phyloP scores from a whole-genome alignment of 495 filamentous ascomycete species.

The Podospora comata region DNA sequence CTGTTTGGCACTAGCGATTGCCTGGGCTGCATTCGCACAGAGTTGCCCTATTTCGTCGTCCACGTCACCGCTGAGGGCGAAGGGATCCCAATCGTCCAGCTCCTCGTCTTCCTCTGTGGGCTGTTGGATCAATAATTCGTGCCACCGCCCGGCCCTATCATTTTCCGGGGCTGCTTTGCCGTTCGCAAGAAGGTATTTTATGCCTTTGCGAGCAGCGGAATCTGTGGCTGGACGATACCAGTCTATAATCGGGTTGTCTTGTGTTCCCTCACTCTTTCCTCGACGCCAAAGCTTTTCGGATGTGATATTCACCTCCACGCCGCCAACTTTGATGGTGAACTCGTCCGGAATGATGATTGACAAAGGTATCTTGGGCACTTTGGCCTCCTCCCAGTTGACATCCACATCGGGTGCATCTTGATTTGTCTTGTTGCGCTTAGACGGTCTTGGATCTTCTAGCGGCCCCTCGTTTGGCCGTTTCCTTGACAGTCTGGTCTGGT shows the following conservation, averaged over 20 bases:
- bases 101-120: not conserved
- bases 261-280: not conserved
- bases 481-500: not conserved
- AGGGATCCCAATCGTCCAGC: not conserved
- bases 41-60: not conserved
- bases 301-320: not conserved
- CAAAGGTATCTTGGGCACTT: too few relatives aligned
- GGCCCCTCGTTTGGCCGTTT: not conserved
- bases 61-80: not conserved
- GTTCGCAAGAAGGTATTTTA: not conserved
- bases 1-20: not conserved
- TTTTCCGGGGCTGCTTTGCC: not conserved
- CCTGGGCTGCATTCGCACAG: not conserved
- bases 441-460: not conserved
- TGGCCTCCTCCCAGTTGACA: not conserved
- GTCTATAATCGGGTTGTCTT: not conserved
- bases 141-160: too few relatives aligned
- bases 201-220: not conserved
- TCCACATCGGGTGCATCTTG: too few relatives aligned
- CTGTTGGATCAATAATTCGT: not conserved
- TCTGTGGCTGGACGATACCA: not conserved
- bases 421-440: not conserved
- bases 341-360: not conserved
- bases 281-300: not conserved
- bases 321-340: not conserved